phyloP scores from a whole-genome alignment of 257 asterid species.

The Cordia subcordata region DNA sequence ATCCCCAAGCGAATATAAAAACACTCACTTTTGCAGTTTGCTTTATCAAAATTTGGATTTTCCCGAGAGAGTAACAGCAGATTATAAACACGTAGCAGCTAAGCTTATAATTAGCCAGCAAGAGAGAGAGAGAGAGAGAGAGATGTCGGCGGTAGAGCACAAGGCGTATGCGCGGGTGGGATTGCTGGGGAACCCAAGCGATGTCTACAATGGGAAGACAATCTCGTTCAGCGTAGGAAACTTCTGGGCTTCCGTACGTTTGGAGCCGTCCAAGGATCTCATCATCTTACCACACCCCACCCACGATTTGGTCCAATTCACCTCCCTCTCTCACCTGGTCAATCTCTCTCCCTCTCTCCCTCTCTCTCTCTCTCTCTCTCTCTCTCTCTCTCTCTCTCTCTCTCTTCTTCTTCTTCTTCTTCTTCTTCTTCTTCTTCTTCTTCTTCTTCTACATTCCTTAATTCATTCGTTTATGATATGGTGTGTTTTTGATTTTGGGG shows the following conservation, averaged over 20 bases:
- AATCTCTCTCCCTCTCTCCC: constrained; percentile 2
- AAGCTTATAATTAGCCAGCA: background rate
- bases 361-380: too few species aligned
- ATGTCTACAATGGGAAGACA: constrained; percentile 70
- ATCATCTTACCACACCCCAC: constrained; percentile 62
- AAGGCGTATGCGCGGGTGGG: constrained; percentile 71
- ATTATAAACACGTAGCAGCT: too few species aligned
- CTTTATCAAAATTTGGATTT: too few species aligned
- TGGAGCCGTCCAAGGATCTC: constrained; percentile 58
- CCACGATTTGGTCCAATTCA: constrained; percentile 70
- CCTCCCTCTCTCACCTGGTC: constrained; percentile 67
- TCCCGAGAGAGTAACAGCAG: background rate
- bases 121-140: background rate
- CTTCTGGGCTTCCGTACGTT: constrained; percentile 72
- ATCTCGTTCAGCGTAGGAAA: constrained; percentile 69
- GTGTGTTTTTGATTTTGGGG: too few species aligned
- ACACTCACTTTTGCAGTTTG: too few species aligned
- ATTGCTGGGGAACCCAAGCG: constrained; percentile 80
- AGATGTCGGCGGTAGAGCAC: constrained; percentile 59
- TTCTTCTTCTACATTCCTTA: too few species aligned
- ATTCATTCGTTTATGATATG: too few species aligned
- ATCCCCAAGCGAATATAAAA: too few species aligned
- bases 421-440: too few species aligned
- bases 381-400: too few species aligned
- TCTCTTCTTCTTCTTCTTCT: too few species aligned